These are phyloP conservation scores for Raffaelea arxii DNA, from an alignment of 2,329 filamentous ascomycete genomes.

Conservation along the genomic window DNA sequence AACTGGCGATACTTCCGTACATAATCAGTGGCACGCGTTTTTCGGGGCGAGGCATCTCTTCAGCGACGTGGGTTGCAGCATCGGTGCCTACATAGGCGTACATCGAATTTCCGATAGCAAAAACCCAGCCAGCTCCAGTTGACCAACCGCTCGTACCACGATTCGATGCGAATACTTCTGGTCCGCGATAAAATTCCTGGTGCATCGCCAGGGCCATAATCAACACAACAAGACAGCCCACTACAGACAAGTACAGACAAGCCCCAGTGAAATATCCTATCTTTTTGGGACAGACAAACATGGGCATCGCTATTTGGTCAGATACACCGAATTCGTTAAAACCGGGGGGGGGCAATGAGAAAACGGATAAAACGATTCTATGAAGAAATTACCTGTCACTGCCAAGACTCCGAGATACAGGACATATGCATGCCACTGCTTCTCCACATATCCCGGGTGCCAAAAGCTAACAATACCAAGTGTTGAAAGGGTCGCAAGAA, in stretches of 20 bases:
- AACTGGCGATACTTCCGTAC: not conserved
- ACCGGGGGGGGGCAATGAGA: not conserved
- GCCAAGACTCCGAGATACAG: not conserved
- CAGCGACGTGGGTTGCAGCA: not conserved
- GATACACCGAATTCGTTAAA: too few species aligned
- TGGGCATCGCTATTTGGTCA: too few species aligned
- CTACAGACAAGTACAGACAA: not conserved
- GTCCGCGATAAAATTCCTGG: not conserved
- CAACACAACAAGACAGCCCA: not conserved
- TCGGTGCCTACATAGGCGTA: not conserved
- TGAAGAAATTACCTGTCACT: too few species aligned
- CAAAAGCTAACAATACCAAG: not conserved
- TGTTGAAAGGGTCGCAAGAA: not conserved
- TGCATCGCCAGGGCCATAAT: not conserved
- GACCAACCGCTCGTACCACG: not conserved
- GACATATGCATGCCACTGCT: not conserved
- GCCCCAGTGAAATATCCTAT: not conserved
- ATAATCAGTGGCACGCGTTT: not conserved
- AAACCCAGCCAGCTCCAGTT: not conserved
- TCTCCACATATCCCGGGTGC: not conserved
- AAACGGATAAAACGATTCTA: not conserved
- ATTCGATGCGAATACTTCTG: not conserved
- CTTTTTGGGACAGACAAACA: too few species aligned
- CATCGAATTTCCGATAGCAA: not conserved
- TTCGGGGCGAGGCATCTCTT: not conserved